Evolutionary conservation across 108 stramenopile genomes (phyloP), one percentile per base, ranked within the genome.

Genomic region (Nitzschia putrida): DNA sequence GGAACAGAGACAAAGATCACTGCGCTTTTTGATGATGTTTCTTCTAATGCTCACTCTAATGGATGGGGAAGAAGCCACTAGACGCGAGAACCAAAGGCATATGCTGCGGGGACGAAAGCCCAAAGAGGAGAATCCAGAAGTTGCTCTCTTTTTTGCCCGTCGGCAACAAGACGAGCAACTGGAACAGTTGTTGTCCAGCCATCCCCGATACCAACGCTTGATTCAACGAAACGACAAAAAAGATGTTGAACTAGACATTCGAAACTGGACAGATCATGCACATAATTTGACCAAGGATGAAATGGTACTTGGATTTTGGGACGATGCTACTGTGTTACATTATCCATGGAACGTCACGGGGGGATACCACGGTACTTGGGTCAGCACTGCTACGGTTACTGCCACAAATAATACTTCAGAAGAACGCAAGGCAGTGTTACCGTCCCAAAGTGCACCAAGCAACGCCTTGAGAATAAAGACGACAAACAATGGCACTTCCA

Each of bases 271-370:
- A 10, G 64, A 80, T 56, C 26, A 63, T 13, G 61, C 57, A 42
- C 39, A 7, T 9, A 57, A 77, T 13, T 20, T 55, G 25, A 60
- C 43, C 39, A 45, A 69, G 37, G 38, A 53, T 41, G 55, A 79
- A 38, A 18, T 41, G 34, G 22, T 43, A 52, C 63, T 34, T 20
- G 49, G 38, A 34, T 55, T 40, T 0, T 53, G 55, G 10, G 57
- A 38, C 18, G 54, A 49, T 41, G 61, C 0, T 69, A 76, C 56
- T 26, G 77, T 91, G 10, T 83, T 58, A 38, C 87, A 90, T 63
- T 95, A 90, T 73, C 93, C 93, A 11, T 79, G 93, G 76, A 95
- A 95, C 76, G 83, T 79, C 21, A 95, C 91, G 8, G 93, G 93
- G 39, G 89, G 82, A 57, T 95, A 92, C 73, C 84, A 87, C 16